Conservation (phyloP, 2,329 filamentous ascomycete species). For the Triangularia verruculosa region DNA sequence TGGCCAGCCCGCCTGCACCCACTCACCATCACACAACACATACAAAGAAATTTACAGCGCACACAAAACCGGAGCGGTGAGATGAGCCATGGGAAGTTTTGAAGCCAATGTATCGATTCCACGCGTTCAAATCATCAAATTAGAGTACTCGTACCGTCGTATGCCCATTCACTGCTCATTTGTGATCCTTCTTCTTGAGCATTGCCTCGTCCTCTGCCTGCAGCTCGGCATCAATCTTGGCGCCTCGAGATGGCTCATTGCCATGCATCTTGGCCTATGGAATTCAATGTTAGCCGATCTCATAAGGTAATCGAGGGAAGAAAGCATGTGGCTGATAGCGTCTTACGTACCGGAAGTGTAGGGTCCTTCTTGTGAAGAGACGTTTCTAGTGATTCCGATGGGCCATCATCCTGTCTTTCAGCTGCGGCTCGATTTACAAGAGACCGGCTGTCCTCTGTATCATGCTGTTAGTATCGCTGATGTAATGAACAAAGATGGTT, state of each 20-base stretch:
- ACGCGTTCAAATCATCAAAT: not conserved
- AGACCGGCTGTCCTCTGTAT: slow-evolving; percentile 64
- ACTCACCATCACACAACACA: not conserved
- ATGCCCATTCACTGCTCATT: not conserved
- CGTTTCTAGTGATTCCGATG: slow-evolving; percentile 42
- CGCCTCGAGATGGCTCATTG: slow-evolving; percentile 70
- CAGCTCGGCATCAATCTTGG: slow-evolving; percentile 68
- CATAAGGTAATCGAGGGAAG: not conserved
- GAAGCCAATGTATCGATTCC: not conserved
- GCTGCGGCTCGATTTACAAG: slow-evolving; percentile 70
- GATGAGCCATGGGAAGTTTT: not conserved
- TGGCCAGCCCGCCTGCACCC: not conserved
- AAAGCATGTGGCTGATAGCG: not conserved
- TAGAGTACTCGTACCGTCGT: slow-evolving; percentile 6
- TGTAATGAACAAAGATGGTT: not conserved
- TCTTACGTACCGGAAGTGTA: slow-evolving; percentile 51
- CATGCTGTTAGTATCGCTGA: slow-evolving; percentile 20
- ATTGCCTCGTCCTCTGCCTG: slow-evolving; percentile 65
- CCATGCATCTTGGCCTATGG: slow-evolving; percentile 61
- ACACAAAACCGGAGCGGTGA: not conserved
- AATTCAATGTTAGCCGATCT: slow-evolving; percentile 1
- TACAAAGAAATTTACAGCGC: slow-evolving; percentile 1
- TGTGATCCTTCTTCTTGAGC: slow-evolving; percentile 55
- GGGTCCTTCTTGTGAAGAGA: slow-evolving; percentile 55
- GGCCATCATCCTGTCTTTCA: slow-evolving; percentile 34